Evolutionary conservation across 2,329 filamentous ascomycete genomes (phyloP).

Genomic region (Cladobotryum protrusum): DNA sequence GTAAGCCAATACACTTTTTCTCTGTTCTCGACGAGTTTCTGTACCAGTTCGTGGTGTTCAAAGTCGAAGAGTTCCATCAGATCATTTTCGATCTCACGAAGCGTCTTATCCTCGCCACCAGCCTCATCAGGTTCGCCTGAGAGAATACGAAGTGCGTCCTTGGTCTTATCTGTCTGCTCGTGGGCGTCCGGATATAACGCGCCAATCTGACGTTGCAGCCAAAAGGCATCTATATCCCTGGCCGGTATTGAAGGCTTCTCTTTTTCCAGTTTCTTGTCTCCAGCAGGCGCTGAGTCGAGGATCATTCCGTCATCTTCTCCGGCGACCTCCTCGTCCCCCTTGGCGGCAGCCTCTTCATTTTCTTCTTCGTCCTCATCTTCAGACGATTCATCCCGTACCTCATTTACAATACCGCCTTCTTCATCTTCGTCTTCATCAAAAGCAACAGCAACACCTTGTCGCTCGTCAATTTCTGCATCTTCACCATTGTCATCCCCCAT

Average conservation of each 20-base stretch:
- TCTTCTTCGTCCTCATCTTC: slow-evolving; percentile 69
- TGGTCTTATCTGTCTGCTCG: slow-evolving; percentile 87
- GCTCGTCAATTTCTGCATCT: slow-evolving; percentile 79
- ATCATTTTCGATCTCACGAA: slow-evolving; percentile 95
- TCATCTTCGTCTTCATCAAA: slow-evolving; percentile 93
- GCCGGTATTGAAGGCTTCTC: slow-evolving; percentile 64
- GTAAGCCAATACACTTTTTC: slow-evolving; percentile 97
- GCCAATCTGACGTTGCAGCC: slow-evolving; percentile 90
- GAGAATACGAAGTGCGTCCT: slow-evolving; percentile 74
- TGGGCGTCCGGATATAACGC: slow-evolving; percentile 85
- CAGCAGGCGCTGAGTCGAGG: slow-evolving; percentile 59
- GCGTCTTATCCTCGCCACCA: slow-evolving; percentile 73
- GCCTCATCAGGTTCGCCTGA: slow-evolving; percentile 64
- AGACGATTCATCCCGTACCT: slow-evolving; percentile 82
- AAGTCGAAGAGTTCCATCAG: slow-evolving; percentile 98
- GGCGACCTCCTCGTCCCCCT: slow-evolving; percentile 44
- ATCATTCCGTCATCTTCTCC: slow-evolving; percentile 78
- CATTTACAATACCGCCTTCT: slow-evolving; percentile 68
- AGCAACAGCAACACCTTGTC: slow-evolving; percentile 93
- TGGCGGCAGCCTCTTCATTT: slow-evolving; percentile 53
- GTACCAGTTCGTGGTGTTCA: slow-evolving; percentile 87
- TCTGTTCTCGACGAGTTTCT: slow-evolving; percentile 83
- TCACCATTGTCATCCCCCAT: slow-evolving; percentile 58
- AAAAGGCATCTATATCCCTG: slow-evolving; percentile 93
- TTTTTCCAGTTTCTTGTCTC: slow-evolving; percentile 40